Evolutionary conservation across 1,139 yeast species (phyloP).

Genomic region (Pichia sp.): DNA sequence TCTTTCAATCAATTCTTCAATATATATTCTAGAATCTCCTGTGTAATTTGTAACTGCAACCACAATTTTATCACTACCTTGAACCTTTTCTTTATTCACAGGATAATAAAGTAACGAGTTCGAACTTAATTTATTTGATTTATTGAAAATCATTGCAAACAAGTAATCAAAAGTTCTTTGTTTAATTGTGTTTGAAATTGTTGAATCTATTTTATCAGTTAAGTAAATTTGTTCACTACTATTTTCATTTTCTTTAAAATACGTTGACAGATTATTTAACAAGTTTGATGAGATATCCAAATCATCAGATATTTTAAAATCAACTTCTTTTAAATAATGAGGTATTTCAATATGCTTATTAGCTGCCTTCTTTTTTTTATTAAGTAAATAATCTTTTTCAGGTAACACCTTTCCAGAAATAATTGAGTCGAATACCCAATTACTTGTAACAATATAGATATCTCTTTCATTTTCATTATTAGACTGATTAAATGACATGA

Average conservation of each 20-base stretch:
- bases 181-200: neutral
- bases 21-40: constrained; percentile 74
- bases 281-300: neutral
- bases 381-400: constrained; percentile 2
- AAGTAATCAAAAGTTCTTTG: constrained; percentile 11
- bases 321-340: neutral
- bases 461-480: constrained; percentile 29
- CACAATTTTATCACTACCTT: constrained; percentile 44
- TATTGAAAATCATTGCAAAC: constrained; percentile 6
- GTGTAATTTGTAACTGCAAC: constrained; percentile 75
- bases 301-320: neutral
- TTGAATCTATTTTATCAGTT: neutral
- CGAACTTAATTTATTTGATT: neutral
- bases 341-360: neutral
- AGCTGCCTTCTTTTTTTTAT: too few species aligned
- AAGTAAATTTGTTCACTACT: neutral
- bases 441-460: constrained; percentile 64
- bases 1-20: constrained; percentile 56
- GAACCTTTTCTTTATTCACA: constrained; percentile 45
- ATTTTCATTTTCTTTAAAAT: neutral
- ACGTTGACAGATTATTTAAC: neutral
- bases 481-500: constrained; percentile 34
- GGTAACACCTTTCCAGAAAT: constrained; percentile 22
- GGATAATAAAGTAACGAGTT: constrained; percentile 61
- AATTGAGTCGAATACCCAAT: constrained; percentile 72